phyloP scores from a whole-genome alignment of 129 eudicot species.

The Scalesia atractyloides region DNA sequence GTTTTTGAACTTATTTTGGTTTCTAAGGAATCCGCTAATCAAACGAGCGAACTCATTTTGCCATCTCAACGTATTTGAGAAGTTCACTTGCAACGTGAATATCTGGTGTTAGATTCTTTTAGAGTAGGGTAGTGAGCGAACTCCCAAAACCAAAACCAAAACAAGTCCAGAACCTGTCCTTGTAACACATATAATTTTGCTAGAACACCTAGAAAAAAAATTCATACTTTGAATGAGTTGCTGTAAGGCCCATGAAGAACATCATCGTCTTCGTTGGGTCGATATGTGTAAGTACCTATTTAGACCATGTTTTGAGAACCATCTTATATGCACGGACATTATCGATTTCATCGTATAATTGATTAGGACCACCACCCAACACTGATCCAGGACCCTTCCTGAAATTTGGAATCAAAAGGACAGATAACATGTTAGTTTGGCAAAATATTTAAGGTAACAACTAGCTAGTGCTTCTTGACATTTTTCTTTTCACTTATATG shows the following conservation, averaged over 20 bases:
- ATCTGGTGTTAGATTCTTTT: too few species aligned
- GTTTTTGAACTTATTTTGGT: too few species aligned
- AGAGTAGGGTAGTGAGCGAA: too few species aligned
- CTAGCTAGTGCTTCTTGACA: too few species aligned
- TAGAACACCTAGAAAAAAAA: too few species aligned
- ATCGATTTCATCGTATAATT: slow-evolving; percentile 41
- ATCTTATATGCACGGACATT: slow-evolving; percentile 49
- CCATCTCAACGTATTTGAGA: too few species aligned
- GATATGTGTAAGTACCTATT: slow-evolving; percentile 59
- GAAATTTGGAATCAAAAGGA: neutral
- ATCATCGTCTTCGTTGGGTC: slow-evolving; percentile 51
- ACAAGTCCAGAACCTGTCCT: too few species aligned
- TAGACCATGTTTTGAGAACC: slow-evolving; percentile 71
- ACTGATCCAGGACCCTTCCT: slow-evolving; percentile 32
- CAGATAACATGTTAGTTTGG: slow-evolving; percentile 1
- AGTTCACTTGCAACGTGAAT: too few species aligned
- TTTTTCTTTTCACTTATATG: neutral
- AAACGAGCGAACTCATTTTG: too few species aligned
- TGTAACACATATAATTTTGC: too few species aligned
- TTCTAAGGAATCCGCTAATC: too few species aligned
- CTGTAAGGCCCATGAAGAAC: slow-evolving; percentile 72
- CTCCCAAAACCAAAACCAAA: too few species aligned
- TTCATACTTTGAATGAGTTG: slow-evolving; percentile 30
- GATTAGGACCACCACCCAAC: slow-evolving; percentile 13
- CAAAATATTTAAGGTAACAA: neutral